Evolutionary conservation across 352 stramenopile genomes (phyloP).

Genomic region (Phytopythium vexans): DNA sequence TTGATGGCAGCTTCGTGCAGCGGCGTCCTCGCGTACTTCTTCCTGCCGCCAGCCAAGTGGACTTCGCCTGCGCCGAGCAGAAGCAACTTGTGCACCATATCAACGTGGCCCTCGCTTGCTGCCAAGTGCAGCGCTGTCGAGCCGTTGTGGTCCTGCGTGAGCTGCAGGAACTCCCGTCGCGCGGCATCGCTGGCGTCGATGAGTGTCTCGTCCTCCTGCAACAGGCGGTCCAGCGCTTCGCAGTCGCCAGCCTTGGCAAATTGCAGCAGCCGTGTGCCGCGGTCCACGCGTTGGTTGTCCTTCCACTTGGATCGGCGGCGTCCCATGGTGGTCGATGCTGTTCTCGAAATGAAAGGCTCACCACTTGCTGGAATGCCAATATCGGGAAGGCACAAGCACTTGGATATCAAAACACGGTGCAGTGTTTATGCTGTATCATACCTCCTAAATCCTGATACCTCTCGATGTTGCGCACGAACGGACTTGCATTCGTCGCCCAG

Average conservation of each 20-base stretch:
- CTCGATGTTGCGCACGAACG: too few species aligned
- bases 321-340: constrained; percentile 30
- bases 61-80: constrained; percentile 49
- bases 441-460: too few species aligned
- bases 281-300: constrained; percentile 31
- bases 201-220: constrained; percentile 13
- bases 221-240: constrained; percentile 22
- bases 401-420: too few species aligned
- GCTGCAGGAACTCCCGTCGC: constrained; percentile 44
- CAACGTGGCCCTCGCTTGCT: constrained; percentile 43
- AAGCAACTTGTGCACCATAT: constrained; percentile 47
- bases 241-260: constrained; percentile 41
- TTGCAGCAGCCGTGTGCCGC: constrained; percentile 42
- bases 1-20: constrained; percentile 72
- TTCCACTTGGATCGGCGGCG: constrained; percentile 72
- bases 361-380: too few species aligned
- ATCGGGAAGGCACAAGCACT: too few species aligned
- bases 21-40: constrained; percentile 63
- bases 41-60: constrained; percentile 56
- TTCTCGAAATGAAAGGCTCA: too few species aligned
- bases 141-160: constrained; percentile 64
- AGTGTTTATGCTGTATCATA: too few species aligned
- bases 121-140: constrained; percentile 65
- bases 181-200: constrained; percentile 3
- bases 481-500: too few species aligned